Conservation (phyloP, 768 basidiomycete genomes). For the Hericium alpestre region DNA sequence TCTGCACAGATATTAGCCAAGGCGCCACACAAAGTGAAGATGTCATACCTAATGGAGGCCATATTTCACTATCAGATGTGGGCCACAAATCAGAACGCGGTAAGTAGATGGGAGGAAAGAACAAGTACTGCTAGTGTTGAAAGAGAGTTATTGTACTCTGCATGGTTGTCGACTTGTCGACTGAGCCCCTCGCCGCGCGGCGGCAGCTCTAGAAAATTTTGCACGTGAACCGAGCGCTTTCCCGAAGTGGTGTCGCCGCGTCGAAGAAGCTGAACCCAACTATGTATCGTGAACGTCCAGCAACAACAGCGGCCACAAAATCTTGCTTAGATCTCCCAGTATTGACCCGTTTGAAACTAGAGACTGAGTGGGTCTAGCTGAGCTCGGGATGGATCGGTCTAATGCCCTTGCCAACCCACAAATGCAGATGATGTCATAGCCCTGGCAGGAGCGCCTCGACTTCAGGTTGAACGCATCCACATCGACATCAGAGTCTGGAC, state of each 20-base stretch:
- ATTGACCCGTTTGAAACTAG: too few species aligned
- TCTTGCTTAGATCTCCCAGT: too few species aligned
- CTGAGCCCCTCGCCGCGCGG: neutral
- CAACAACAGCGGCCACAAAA: too few species aligned
- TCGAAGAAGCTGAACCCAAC: neutral
- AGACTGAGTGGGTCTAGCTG: too few species aligned
- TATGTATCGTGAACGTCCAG: too few species aligned
- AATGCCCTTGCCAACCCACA: too few species aligned
- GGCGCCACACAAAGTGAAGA: neutral
- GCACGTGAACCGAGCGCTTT: conserved; percentile 1
- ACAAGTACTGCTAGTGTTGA: neutral
- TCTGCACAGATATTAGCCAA: conserved; percentile 3
- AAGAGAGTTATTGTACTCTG: neutral
- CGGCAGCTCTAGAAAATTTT: conserved; percentile 10
- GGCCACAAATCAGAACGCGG: neutral
- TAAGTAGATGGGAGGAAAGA: too few species aligned
- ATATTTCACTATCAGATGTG: neutral
- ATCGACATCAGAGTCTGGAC: too few species aligned
- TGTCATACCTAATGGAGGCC: conserved; percentile 6
- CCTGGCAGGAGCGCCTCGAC: too few species aligned
- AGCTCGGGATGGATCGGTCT: too few species aligned
- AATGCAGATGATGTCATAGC: too few species aligned
- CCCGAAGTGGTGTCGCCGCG: neutral
- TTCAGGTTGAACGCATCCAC: too few species aligned
- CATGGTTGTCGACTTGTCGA: neutral